Percentiles rank a stretch among this genome's conserved stretches.
These are phyloP conservation scores for Fusarium beomiforme DNA, from an alignment of 2,329 filamentous ascomycete species.

Conservation along the genomic window DNA sequence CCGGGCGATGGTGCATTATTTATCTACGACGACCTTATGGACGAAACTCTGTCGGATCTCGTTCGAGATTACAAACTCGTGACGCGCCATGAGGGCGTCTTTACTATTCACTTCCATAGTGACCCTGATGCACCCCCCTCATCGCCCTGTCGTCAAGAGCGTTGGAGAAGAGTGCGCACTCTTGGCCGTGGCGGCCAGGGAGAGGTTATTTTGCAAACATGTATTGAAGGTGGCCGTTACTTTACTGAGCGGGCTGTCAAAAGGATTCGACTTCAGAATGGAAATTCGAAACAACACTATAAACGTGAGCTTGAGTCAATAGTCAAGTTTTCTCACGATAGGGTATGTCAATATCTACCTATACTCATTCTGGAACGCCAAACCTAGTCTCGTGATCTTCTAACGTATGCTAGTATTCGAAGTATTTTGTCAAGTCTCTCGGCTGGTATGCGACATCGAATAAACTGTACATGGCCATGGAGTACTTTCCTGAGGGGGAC, in stretches of 20 bases:
- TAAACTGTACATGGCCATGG: neutral
- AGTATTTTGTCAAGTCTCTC: neutral
- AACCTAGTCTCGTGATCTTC: fast-evolving
- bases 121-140: neutral
- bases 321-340: neutral
- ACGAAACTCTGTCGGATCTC: neutral
- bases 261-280: neutral
- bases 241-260: neutral
- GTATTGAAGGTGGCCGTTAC: neutral
- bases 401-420: neutral
- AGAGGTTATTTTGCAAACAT: neutral
- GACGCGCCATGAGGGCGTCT: neutral
- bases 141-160: neutral
- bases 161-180: neutral
- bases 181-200: neutral
- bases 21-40: neutral
- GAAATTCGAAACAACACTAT: neutral
- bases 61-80: neutral
- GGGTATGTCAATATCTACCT: neutral
- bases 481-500: neutral
- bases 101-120: neutral
- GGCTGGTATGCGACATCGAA: neutral
- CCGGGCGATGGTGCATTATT: too few relatives aligned
- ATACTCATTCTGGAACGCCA: neutral
- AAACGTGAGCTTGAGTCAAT: neutral